Evolutionary conservation across 306 rosid species (phyloP), one percentile per base, ranked within the genome.

Genomic region (Senna tora): DNA sequence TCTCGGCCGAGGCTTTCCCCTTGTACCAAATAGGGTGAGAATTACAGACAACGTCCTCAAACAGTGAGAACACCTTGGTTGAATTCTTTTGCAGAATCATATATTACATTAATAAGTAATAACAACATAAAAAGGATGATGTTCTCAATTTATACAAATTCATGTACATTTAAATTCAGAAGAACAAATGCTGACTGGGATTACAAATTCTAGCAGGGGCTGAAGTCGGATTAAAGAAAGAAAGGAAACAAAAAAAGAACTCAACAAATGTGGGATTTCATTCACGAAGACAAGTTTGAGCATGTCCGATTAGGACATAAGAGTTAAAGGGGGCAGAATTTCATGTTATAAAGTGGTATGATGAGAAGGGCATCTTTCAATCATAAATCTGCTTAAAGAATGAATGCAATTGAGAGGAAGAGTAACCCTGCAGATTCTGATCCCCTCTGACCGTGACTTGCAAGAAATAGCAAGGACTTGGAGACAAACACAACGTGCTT

Each of bases 161-260:
- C 88, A 88, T 88, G 64, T 88, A 88, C 92, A 91, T 80, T 83
- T 80, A 63, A 76, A 80, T 83, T 68, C 75, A 65, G 65, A 76
- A 53, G 75, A 73, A 88, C 78, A 61, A 74, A 82, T 72, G 79
- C 69, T 74, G 73, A 73, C 46, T 14, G 80, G 56, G 81, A 82
- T 84, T 81, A 83, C 87, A 77, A 65, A 71, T 74, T 65, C 77
- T 55, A 59, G 55, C 39, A 36, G 22, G 41, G 20, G 50, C 21
- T 25, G 41, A 51, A 33, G 41, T n/a, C 0, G 39, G 43, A 11
- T 6, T 20, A 16, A 2, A 8, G 19, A 61, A 2, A 46, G 32
- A 65, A 10, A 45, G 55, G 68, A 60, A 59, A n/a, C n/a, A n/a
- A n/a, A 63, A 66, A 77, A 65, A 49, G 33, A 14, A 38, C 57